Conservation (phyloP, 2,329 filamentous ascomycete species). For the Colletotrichum magnum region DNA sequence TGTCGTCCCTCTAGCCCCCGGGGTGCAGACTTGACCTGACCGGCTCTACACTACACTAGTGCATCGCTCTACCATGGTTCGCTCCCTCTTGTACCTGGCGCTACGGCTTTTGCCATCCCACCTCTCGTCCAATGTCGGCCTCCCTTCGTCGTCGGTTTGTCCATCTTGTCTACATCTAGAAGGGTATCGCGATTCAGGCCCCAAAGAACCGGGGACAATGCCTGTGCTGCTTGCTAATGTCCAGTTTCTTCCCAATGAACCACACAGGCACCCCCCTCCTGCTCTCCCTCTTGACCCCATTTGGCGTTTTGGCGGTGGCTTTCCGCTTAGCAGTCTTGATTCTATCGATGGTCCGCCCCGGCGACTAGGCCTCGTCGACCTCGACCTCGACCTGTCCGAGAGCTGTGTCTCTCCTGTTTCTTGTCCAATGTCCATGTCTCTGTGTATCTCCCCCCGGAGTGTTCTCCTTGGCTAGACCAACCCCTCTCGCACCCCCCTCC, state of each 20-base stretch:
- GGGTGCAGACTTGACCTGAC: no score
- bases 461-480: no score
- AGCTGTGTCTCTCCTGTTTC: constrained; percentile 1
- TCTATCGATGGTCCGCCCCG: constrained; percentile 9
- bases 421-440: neutral
- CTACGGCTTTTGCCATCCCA: constrained; percentile 9
- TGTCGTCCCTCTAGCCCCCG: constrained; percentile 1
- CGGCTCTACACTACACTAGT: no score
- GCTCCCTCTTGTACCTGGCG: constrained; percentile 34
- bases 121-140: neutral
- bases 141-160: constrained; percentile 7
- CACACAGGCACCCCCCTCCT: no score
- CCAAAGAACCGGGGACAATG: constrained; percentile 18
- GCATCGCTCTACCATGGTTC: neutral
- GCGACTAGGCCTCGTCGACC: constrained; percentile 11
- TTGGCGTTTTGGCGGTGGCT: constrained; percentile 25
- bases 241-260: neutral
- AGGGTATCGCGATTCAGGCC: constrained; percentile 21
- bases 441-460: neutral
- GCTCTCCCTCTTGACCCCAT: neutral
- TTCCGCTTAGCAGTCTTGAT: constrained; percentile 26
- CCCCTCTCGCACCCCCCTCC: no score
- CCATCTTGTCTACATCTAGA: neutral
- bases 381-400: constrained; percentile 17
- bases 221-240: constrained; percentile 8